Conservation (phyloP, 805 yeast genomes). For the Myxozyma sirexii region DNA sequence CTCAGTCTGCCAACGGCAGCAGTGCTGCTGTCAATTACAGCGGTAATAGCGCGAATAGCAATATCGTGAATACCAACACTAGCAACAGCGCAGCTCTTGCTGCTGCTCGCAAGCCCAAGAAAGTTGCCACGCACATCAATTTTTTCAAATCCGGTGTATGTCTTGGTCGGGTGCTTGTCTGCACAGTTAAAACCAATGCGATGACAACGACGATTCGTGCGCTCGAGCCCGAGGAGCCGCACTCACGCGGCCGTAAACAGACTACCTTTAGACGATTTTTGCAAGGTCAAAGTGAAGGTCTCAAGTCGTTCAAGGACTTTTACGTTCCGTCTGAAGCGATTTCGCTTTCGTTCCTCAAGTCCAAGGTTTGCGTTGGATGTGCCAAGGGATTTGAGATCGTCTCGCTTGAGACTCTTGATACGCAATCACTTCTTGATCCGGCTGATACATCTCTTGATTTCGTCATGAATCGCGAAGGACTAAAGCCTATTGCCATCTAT, state of each 20-base stretch:
- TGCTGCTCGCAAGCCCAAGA: constrained; percentile 63
- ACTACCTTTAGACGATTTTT: constrained; percentile 45
- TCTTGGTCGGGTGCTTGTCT: constrained; percentile 81
- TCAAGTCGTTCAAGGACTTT: constrained; percentile 75
- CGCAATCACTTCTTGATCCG: constrained; percentile 91
- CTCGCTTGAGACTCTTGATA: constrained; percentile 76
- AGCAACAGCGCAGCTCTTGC: constrained; percentile 46
- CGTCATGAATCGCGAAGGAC: constrained; percentile 77
- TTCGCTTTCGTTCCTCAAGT: constrained; percentile 84
- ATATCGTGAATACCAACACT: constrained; percentile 26
- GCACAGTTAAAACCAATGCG: constrained; percentile 83
- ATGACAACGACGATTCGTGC: constrained; percentile 75
- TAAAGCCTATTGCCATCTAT: constrained; percentile 90
- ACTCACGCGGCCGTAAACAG: constrained; percentile 44
- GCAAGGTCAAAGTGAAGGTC: constrained; percentile 56
- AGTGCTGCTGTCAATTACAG: not conserved
- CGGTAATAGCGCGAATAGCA: not conserved
- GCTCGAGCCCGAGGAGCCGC: constrained; percentile 85
- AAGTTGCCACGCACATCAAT: constrained; percentile 81
- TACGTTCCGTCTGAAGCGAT: constrained; percentile 86
- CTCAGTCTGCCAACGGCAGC: constrained; percentile 5
- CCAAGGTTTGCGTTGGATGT: constrained; percentile 91
- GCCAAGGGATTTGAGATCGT: constrained; percentile 96
- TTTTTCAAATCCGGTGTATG: constrained; percentile 94
- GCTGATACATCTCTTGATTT: constrained; percentile 97